phyloP scores from a whole-genome alignment of 805 yeast genomes.

The Saccharomycopsis schoenii region DNA sequence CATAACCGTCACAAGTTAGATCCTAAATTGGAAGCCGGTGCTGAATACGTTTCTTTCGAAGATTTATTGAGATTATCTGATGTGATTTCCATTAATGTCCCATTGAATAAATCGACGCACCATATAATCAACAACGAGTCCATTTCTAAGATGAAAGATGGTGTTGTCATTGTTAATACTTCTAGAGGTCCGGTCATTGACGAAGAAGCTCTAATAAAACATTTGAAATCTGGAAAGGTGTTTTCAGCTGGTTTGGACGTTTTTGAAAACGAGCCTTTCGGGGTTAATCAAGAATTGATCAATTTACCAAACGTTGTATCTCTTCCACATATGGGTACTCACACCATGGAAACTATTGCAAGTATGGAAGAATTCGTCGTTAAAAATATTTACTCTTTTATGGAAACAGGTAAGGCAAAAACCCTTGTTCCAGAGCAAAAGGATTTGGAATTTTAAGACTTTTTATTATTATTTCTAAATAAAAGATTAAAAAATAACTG shows the following conservation, averaged over 20 bases:
- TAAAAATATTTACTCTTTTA: constrained; percentile 49
- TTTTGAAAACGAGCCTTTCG: constrained; percentile 58
- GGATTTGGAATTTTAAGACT: constrained; percentile 22
- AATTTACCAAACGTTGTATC: constrained; percentile 60
- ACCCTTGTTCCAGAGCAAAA: constrained; percentile 75
- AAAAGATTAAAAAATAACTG: too few relatives aligned
- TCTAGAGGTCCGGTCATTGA: constrained; percentile 83
- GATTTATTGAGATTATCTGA: constrained; percentile 57
- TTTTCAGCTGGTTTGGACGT: constrained; percentile 68
- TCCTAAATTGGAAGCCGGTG: constrained; percentile 55
- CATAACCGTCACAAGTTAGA: constrained; percentile 55
- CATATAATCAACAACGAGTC: constrained; percentile 57
- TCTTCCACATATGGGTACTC: constrained; percentile 87
- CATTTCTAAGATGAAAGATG: constrained; percentile 64
- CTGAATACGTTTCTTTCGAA: constrained; percentile 64
- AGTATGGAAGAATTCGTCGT: constrained; percentile 77
- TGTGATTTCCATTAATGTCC: constrained; percentile 65
- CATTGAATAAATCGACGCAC: constrained; percentile 60
- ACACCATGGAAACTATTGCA: constrained; percentile 59
- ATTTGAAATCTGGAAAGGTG: constrained; percentile 53
- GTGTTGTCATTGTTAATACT: constrained; percentile 62
- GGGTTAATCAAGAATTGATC: constrained; percentile 52
- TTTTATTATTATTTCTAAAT: too few relatives aligned
- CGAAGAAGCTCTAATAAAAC: constrained; percentile 46
- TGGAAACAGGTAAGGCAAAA: constrained; percentile 58